These are phyloP conservation scores for Microascus cirrosus DNA, from an alignment of 2,329 filamentous ascomycete genomes.

Conservation along the genomic window DNA sequence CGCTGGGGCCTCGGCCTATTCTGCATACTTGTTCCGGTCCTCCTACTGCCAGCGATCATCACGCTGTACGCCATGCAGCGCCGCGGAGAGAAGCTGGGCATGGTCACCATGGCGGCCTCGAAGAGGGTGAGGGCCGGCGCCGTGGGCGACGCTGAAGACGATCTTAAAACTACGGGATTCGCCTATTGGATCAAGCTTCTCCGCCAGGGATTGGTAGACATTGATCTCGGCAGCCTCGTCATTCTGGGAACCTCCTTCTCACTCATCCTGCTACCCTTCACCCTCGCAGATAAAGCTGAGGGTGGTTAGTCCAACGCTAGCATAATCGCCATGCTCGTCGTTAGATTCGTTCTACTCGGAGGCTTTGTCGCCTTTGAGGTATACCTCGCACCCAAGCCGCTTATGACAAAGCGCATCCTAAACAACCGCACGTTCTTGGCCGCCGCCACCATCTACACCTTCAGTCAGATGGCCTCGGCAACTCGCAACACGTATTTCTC, in stretches of 20 bases:
- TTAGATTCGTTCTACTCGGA: slow-evolving; percentile 35
- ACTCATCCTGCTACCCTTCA: slow-evolving; percentile 42
- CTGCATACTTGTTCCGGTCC: slow-evolving; percentile 36
- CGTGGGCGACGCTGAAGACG: slow-evolving; percentile 21
- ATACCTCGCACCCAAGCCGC: slow-evolving; percentile 33
- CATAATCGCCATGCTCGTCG: slow-evolving; percentile 34
- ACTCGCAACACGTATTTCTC: slow-evolving; percentile 14
- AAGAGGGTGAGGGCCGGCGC: slow-evolving; percentile 15
- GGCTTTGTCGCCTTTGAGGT: slow-evolving; percentile 45
- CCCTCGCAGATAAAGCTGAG: slow-evolving; percentile 19
- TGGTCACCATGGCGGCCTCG: slow-evolving; percentile 28
- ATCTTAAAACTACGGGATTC: slow-evolving; percentile 35
- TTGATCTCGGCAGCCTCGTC: slow-evolving; percentile 31
- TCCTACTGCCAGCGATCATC: neutral
- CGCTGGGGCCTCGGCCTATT: slow-evolving; percentile 49
- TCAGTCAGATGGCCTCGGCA: slow-evolving; percentile 21
- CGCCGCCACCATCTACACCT: slow-evolving; percentile 16
- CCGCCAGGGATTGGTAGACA: neutral
- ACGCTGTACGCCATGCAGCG: slow-evolving; percentile 30
- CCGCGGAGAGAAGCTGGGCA: slow-evolving; percentile 36
- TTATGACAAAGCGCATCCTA: slow-evolving; percentile 19
- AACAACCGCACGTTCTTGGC: slow-evolving; percentile 20
- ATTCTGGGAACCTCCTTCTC: slow-evolving; percentile 38
- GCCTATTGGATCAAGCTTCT: slow-evolving; percentile 29
- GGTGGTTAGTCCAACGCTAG: slow-evolving; percentile 28